Conservation (phyloP, 2,329 filamentous ascomycete species). For the Botrytis elliptica region DNA sequence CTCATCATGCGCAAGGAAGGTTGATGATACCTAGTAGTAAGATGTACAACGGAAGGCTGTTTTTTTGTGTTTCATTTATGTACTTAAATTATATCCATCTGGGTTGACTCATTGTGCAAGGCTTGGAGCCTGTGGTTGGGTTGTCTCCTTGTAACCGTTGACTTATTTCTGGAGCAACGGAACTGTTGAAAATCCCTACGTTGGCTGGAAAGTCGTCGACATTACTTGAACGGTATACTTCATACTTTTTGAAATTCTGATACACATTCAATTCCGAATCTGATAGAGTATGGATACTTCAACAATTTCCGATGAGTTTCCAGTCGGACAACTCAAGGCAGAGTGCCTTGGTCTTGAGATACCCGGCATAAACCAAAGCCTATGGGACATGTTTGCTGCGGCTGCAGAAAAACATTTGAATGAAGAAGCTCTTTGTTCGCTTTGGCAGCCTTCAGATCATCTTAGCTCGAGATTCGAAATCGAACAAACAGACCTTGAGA, state of each 20-base stretch:
- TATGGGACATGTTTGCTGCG: slow-evolving; percentile 19
- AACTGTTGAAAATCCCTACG: neutral
- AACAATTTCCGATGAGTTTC: neutral
- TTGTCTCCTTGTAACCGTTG: neutral
- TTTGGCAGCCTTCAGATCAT: slow-evolving; percentile 11
- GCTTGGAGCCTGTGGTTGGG: neutral
- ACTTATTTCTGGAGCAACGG: neutral
- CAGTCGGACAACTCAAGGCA: neutral
- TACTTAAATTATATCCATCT: neutral
- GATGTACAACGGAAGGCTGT: neutral
- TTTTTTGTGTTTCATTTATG: neutral
- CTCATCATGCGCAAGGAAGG: neutral
- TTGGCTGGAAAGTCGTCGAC: neutral
- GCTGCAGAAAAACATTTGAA: slow-evolving; percentile 5
- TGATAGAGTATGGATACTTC: neutral
- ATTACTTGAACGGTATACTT: neutral
- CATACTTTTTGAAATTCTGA: neutral
- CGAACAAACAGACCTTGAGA: neutral
- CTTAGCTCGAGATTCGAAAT: neutral
- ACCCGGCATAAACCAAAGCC: slow-evolving; percentile 4
- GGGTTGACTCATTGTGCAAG: neutral
- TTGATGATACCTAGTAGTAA: neutral
- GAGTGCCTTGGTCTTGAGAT: neutral
- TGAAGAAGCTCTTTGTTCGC: slow-evolving; percentile 18
- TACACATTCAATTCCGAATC: neutral